phyloP scores from a whole-genome alignment of 495 filamentous ascomycete genomes.

The Jackrogersella minutella region DNA sequence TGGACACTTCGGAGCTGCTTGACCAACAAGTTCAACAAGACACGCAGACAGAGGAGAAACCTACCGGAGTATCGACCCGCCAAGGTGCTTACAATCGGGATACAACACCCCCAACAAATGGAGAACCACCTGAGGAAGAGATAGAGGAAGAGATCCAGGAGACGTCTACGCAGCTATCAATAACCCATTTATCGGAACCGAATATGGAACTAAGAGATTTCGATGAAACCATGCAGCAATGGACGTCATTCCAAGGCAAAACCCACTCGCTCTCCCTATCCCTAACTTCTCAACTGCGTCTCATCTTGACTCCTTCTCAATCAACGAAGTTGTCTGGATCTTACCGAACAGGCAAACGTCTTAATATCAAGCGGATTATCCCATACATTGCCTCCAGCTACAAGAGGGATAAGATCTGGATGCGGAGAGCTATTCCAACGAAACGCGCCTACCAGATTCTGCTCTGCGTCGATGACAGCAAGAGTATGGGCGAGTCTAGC shows the following conservation, averaged over 20 bases:
- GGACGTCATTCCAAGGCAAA: constrained; percentile 81
- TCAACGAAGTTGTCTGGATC: constrained; percentile 97
- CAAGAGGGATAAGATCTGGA: constrained; percentile 99
- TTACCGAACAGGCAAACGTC: constrained; percentile 95
- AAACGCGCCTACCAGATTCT: constrained; percentile 97
- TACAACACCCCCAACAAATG: constrained; percentile 25
- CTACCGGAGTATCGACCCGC: constrained; percentile 57
- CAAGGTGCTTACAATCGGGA: constrained; percentile 55
- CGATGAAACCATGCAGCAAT: constrained; percentile 77
- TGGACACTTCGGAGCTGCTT: constrained; percentile 41
- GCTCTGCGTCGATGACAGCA: constrained; percentile 95
- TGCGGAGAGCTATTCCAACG: constrained; percentile 87
- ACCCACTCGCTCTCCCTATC: constrained; percentile 87
- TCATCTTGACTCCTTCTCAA: constrained; percentile 92
- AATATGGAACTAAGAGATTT: constrained; percentile 48
- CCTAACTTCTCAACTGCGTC: constrained; percentile 89
- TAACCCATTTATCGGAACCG: constrained; percentile 69
- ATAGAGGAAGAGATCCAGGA: constrained; percentile 70
- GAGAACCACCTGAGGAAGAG: constrained; percentile 38
- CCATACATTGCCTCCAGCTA: constrained; percentile 97
- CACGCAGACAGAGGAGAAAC: constrained; percentile 50
- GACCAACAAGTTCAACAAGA: constrained; percentile 52
- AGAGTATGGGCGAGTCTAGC: constrained; percentile 83
- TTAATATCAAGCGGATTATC: constrained; percentile 99
- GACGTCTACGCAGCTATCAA: constrained; percentile 76